Conservation (phyloP, 2,329 filamentous ascomycete genomes). For the Exophiala lecanii-corni region DNA sequence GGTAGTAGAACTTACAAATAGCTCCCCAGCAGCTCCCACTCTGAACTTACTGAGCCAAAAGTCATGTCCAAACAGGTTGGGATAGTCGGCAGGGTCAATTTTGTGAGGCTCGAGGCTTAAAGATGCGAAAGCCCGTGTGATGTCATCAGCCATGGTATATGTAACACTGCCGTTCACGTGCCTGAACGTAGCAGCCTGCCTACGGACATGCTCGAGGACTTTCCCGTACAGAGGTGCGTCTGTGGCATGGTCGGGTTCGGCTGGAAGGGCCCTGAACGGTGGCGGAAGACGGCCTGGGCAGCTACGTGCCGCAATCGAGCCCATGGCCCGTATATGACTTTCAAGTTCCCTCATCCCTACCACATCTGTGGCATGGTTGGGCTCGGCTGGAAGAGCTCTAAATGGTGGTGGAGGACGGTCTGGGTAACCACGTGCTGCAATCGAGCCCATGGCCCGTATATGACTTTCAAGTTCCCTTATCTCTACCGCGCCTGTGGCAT, state of each 20-base stretch:
- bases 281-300: background rate
- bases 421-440: background rate
- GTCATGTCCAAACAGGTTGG: conserved; percentile 3
- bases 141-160: conserved; percentile 1
- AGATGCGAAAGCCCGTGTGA: background rate
- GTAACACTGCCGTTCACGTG: background rate
- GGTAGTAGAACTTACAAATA: conserved; percentile 8
- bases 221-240: conserved; percentile 9
- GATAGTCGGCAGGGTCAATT: background rate
- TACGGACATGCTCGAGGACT: conserved; percentile 7
- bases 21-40: conserved; percentile 11
- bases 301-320: background rate
- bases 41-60: conserved; percentile 5
- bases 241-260: conserved; percentile 6
- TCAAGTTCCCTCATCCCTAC: background rate
- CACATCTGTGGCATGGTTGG: conserved; percentile 5
- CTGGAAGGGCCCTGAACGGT: conserved; percentile 2
- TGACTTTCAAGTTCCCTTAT: background rate
- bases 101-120: background rate
- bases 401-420: background rate
- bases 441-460: background rate
- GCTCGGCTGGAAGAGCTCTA: background rate
- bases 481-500: conserved; percentile 9
- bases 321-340: background rate
- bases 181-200: background rate